Evolutionary conservation across 2,329 filamentous ascomycete genomes (phyloP).

Genomic region (Fusarium drepaniforme): DNA sequence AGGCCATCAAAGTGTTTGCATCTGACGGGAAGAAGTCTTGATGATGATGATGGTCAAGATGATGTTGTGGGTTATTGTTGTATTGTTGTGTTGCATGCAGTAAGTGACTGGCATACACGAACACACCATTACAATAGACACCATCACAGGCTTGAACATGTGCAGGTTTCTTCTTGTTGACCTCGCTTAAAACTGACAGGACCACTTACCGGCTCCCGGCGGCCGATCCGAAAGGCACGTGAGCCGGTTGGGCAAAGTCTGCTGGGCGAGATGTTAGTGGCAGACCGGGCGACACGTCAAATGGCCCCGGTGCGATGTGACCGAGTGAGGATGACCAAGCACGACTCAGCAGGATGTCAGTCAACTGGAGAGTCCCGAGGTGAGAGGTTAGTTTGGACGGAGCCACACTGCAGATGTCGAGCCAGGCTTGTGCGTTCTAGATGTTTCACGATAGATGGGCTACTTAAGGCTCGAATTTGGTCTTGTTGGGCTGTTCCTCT

Average conservation of each 20-base stretch:
- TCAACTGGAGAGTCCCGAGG: background rate
- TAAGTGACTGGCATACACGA: background rate
- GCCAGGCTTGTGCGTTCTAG: background rate
- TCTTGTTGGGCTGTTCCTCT: background rate
- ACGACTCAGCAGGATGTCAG: slow-evolving; percentile 10
- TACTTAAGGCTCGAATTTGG: background rate
- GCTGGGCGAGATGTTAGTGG: slow-evolving; percentile 12
- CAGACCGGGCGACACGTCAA: background rate
- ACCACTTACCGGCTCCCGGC: slow-evolving; percentile 10
- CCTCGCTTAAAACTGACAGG: slow-evolving; percentile 1
- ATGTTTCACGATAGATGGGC: background rate
- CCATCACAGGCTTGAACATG: too few relatives aligned
- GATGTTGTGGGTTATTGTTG: background rate
- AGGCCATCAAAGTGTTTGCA: slow-evolving; percentile 32
- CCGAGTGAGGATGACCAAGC: background rate
- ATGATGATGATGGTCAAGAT: background rate
- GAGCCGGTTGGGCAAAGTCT: slow-evolving; percentile 3
- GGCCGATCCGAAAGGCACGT: slow-evolving; percentile 2
- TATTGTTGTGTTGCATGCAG: background rate
- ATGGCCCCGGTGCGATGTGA: background rate
- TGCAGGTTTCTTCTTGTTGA: background rate
- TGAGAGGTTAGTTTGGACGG: background rate
- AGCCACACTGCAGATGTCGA: background rate
- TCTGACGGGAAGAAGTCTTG: background rate
- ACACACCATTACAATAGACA: background rate